These are phyloP conservation scores for Taphrina wiesneri DNA, from an alignment of 1,139 yeast species.

Conservation along the genomic window DNA sequence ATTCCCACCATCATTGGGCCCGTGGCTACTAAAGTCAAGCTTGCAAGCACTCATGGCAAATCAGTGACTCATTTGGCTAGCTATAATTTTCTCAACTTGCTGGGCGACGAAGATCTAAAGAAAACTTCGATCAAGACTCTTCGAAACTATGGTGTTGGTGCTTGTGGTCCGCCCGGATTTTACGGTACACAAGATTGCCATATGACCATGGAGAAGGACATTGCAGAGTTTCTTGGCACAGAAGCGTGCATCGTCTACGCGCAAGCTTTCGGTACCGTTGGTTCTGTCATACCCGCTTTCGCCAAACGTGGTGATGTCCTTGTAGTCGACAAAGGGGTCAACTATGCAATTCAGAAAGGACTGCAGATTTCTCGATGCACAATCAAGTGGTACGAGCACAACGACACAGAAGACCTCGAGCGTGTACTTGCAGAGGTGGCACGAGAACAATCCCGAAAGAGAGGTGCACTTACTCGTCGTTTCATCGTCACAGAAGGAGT, in stretches of 20 bases:
- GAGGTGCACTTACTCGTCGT: slow-evolving; percentile 75
- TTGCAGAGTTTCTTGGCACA: slow-evolving; percentile 72
- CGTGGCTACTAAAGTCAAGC: slow-evolving; percentile 52
- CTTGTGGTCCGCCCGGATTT: slow-evolving; percentile 98
- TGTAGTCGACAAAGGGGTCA: slow-evolving; percentile 80
- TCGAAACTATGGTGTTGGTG: slow-evolving; percentile 84
- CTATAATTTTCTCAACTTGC: slow-evolving; percentile 64
- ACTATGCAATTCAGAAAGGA: slow-evolving; percentile 82
- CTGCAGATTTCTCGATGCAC: slow-evolving; percentile 82
- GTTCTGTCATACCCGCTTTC: slow-evolving; percentile 97
- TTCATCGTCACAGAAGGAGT: slow-evolving; percentile 89
- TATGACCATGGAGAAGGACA: slow-evolving; percentile 70
- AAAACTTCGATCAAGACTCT: slow-evolving; percentile 63
- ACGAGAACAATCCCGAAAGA: slow-evolving; percentile 45
- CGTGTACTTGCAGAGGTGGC: slow-evolving; percentile 58
- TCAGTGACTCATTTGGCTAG: slow-evolving; percentile 46
- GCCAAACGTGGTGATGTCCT: slow-evolving; percentile 92
- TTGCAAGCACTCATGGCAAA: slow-evolving; percentile 40
- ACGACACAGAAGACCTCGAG: slow-evolving; percentile 81
- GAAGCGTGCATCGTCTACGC: slow-evolving; percentile 85
- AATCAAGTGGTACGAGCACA: slow-evolving; percentile 75
- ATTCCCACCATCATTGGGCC: slow-evolving; percentile 63
- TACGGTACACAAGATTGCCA: slow-evolving; percentile 96
- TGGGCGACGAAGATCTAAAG: slow-evolving; percentile 53
- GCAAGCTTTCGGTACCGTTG: slow-evolving; percentile 85